These are phyloP conservation scores for Zelonia costaricensis DNA, from an alignment of 208 protist species.

Conservation along the genomic window DNA sequence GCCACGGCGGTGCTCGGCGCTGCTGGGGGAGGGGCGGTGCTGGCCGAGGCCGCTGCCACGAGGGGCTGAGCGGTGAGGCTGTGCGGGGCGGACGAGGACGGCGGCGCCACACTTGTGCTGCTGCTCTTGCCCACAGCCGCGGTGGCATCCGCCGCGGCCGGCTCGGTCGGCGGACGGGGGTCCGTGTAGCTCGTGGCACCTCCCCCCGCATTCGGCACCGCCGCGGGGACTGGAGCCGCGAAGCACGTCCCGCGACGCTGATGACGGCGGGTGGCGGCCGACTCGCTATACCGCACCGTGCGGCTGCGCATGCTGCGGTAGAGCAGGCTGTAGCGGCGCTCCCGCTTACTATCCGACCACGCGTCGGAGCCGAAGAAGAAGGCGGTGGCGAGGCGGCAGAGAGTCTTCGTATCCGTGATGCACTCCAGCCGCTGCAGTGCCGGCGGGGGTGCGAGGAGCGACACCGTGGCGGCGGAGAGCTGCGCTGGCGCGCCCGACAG, in stretches of 20 bases:
- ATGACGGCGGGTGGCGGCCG: conserved; percentile 27
- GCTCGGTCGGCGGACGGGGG: background rate
- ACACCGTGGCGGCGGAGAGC: no score
- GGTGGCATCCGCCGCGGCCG: background rate
- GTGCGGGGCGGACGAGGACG: background rate
- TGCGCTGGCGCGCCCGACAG: no score
- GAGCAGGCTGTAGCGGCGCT: conserved; percentile 34
- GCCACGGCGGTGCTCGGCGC: background rate
- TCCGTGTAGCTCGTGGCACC: background rate
- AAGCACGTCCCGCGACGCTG: conserved; percentile 20
- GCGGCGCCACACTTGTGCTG: background rate
- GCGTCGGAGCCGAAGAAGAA: conserved; percentile 70
- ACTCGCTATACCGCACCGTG: conserved; percentile 33
- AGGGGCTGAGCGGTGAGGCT: background rate
- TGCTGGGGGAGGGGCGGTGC: background rate
- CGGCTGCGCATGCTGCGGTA: conserved; percentile 31
- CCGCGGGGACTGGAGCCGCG: conserved; percentile 8
- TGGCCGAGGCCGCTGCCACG: no score
- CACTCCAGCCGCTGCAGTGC: background rate
- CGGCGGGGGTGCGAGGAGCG: no score
- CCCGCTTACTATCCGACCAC: conserved; percentile 30
- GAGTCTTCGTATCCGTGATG: conserved; percentile 31
- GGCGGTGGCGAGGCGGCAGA: conserved; percentile 64
- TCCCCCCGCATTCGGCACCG: background rate
- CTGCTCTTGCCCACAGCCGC: no score